phyloP scores from a whole-genome alignment of 2,329 filamentous ascomycete species.

The Beauveria scarabaeidicola region DNA sequence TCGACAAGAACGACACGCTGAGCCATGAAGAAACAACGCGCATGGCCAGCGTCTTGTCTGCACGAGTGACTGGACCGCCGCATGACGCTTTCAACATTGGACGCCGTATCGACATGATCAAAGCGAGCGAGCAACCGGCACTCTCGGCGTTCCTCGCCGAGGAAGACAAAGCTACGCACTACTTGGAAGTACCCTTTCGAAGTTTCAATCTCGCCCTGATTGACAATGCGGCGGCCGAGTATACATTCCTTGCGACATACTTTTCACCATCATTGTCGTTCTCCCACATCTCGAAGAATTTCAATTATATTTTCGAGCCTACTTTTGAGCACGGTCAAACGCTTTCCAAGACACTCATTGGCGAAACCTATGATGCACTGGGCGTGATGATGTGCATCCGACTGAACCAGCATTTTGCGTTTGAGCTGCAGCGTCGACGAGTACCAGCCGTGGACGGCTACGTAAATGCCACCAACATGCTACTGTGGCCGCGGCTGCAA shows the following conservation, averaged over 20 bases:
- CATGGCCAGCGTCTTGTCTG: conserved; percentile 50
- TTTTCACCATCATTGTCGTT: conserved; percentile 73
- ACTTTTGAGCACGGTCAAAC: conserved; percentile 76
- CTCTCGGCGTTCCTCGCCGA: conserved; percentile 85
- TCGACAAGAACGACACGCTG: conserved; percentile 78
- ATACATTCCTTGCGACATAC: conserved; percentile 85
- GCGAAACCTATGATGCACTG: conserved; percentile 72
- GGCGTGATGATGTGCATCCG: conserved; percentile 87
- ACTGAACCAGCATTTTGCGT: conserved; percentile 87
- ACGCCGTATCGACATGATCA: conserved; percentile 74
- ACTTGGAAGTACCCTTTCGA: conserved; percentile 82
- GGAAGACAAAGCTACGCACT: conserved; percentile 77
- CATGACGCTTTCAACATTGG: conserved; percentile 89
- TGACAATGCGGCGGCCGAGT: conserved; percentile 91
- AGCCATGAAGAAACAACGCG: conserved; percentile 67
- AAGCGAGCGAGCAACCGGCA: conserved; percentile 62
- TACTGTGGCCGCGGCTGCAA: conserved; percentile 93
- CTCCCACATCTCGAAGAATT: conserved; percentile 70
- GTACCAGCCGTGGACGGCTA: conserved; percentile 85
- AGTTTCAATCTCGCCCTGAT: conserved; percentile 91
- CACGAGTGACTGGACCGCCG: conserved; percentile 41
- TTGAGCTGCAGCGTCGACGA: conserved; percentile 85
- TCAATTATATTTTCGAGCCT: conserved; percentile 80
- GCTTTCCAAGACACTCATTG: conserved; percentile 67
- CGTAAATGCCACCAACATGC: conserved; percentile 91